Evolutionary conservation across 805 yeast species (phyloP), one percentile per base, ranked within the genome.

Genomic region (Tetrapisispora iriomotensis): DNA sequence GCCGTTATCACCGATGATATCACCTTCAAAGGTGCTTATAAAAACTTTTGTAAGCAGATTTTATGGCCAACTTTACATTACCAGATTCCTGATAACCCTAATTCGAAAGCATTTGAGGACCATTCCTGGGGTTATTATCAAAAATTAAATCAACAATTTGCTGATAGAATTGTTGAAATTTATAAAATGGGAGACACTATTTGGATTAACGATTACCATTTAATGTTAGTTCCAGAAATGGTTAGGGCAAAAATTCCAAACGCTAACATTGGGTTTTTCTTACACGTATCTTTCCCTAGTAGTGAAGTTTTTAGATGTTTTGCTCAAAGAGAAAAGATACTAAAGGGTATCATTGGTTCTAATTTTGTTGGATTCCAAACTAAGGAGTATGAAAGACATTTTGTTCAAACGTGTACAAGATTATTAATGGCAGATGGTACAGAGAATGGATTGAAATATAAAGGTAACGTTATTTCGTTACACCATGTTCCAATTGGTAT

Each of bases 181-280:
- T 88, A 90, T 60, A 75, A 77, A 48, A 71, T 71, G 1, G 86
- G 82, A 30, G 95, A 90, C 56, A 67, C 76, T 29, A 71, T 90
- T 43, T 92, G 97, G 97, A 70, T 90, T 38, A 95, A 90, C 58
- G 98, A 90, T 61, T 90, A 90, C 57, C 97, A 92, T 62, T 67
- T 90, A 44, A 69, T 92, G 64, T 65, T 90, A 31, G 85, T 88
- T 2, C 96, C 97, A 0, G 71, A 70, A 39, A 79, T 90, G 90
- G 72, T 90, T 4, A 72, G 96, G 44, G 69, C 76, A 42, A 63
- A 70, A 46, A 58, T 87, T 18, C 96, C 96, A 4, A 59, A 75
- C 41, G 96, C 95, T 2, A 77, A 81, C 45, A 87, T 92, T 49
- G 96, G 96, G 0, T 82, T 88, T 50, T 92, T 87, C 61, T 66